These are phyloP conservation scores for Euphorbia peplus DNA, from an alignment of 345 rosid species.

Conservation along the genomic window DNA sequence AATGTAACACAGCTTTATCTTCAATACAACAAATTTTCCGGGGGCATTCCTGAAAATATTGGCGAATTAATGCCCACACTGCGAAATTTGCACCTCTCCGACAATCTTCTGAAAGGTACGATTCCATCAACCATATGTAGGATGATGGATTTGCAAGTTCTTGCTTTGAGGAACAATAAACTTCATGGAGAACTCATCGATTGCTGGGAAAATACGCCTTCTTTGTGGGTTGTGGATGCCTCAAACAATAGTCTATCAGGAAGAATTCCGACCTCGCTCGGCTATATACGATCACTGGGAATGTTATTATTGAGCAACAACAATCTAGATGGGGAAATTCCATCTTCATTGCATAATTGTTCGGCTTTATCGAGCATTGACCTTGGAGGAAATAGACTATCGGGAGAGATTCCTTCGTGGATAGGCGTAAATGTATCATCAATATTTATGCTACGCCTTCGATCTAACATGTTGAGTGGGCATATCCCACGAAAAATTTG, in stretches of 20 bases:
- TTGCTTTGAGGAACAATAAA: slow-evolving; percentile 3
- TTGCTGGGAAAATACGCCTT: slow-evolving; percentile 3
- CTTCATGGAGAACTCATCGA: not conserved
- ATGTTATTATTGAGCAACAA: slow-evolving; percentile 41
- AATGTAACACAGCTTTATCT: slow-evolving; percentile 42
- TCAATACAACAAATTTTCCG: slow-evolving; percentile 46
- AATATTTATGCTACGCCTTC: slow-evolving; percentile 9
- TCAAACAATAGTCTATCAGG: slow-evolving; percentile 49
- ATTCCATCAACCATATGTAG: slow-evolving; percentile 20
- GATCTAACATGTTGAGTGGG: slow-evolving; percentile 7
- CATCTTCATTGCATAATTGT: slow-evolving; percentile 48
- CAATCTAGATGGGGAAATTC: slow-evolving; percentile 40
- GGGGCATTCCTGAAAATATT: slow-evolving; percentile 16
- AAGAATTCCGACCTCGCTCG: slow-evolving; percentile 38
- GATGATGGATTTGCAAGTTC: slow-evolving; percentile 2
- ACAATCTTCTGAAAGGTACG: slow-evolving; percentile 22
- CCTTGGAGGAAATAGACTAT: slow-evolving; percentile 47
- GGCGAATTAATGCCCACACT: not conserved
- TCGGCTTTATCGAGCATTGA: slow-evolving; percentile 43
- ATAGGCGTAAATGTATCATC: not conserved
- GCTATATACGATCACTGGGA: not conserved
- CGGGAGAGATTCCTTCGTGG: slow-evolving; percentile 45
- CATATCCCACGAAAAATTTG: slow-evolving; percentile 15
- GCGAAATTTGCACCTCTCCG: slow-evolving; percentile 20
- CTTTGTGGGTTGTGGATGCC: slow-evolving; percentile 26